Conservation (phyloP, 1,139 yeast genomes). For the Blastobotrys indianensis region DNA sequence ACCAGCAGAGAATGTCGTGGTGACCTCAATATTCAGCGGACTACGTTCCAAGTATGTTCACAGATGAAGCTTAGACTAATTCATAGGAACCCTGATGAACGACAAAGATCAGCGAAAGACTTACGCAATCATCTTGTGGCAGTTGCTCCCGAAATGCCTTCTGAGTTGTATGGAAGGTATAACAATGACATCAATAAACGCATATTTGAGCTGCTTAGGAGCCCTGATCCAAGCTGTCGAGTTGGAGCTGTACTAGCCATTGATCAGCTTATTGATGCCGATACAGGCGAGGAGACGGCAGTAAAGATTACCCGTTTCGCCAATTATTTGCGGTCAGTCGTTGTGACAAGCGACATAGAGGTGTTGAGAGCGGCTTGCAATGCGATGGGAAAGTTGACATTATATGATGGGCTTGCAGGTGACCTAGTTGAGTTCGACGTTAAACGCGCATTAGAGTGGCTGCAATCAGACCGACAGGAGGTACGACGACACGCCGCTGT, state of each 20-base stretch:
- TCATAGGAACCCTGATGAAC: conserved; percentile 29
- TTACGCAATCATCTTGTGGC: conserved; percentile 61
- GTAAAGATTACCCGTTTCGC: conserved; percentile 88
- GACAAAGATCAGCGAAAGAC: conserved; percentile 49
- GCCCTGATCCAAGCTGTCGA: conserved; percentile 64
- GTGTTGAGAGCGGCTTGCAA: conserved; percentile 84
- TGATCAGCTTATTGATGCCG: conserved; percentile 78
- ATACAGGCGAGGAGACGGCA: conserved; percentile 69
- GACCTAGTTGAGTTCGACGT: conserved; percentile 93
- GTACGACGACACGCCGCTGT: conserved; percentile 87
- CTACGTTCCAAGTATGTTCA: conserved; percentile 11
- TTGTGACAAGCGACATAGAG: conserved; percentile 74
- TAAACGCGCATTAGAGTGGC: conserved; percentile 84
- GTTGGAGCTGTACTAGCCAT: conserved; percentile 91
- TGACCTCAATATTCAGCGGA: conserved; percentile 14
- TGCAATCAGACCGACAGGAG: conserved; percentile 77
- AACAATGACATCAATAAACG: conserved; percentile 83
- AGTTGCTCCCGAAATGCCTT: conserved; percentile 65
- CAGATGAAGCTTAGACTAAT: not conserved
- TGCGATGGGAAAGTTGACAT: conserved; percentile 81
- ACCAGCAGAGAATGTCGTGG: conserved; percentile 9
- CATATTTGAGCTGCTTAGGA: conserved; percentile 77
- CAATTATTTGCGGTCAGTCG: conserved; percentile 73
- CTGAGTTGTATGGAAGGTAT: conserved; percentile 74
- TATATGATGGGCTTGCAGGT: conserved; percentile 84